Evolutionary conservation across 306 rosid genomes (phyloP), one percentile per base, ranked within the genome.

Genomic region (Lablab purpureus): DNA sequence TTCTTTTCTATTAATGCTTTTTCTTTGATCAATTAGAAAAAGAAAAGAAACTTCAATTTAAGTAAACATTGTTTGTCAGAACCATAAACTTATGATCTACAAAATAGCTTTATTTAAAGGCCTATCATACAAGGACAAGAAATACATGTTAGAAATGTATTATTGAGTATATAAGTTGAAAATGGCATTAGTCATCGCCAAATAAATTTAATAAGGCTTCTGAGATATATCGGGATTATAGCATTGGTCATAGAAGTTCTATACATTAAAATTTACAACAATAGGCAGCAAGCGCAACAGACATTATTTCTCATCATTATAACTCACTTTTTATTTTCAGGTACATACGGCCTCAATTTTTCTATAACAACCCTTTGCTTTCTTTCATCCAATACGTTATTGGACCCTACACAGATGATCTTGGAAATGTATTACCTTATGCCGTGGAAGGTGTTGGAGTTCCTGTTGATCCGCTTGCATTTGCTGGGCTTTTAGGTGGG

Each of bases 401-500:
- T 58, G 98, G 98, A 22, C 98, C 98, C 17, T 94, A 94, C 73
- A 25, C 94, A 2, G 98, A 94, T 71, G 98, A 94, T 86, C 97
- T 94, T 62, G 98, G 98, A 65, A 94, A 92, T 84, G 98, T 94
- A 65, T 60, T 94, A 62, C 98, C 98, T 3, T 89, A 94, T 82
- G 98, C 98, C 0, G 97, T 90, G 47, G 98, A 94, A 84, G 98
- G 98, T 46, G 98, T 92, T 34, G 97, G 98, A 78, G 98, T 94
- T 83, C 98, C 98, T 12, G 97, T 92, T 47, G 98, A 94, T 79
- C 98, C 98, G 27, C 96, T 94, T 74, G 97, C 98, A 68, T 94
- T 94, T 80, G 97, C 98, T 21, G 98, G 98, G 45, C 97, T 94
- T 73, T 85, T 94, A 84, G 97, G 98, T 91, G 62, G 37, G 49